Evolutionary conservation across 768 basidiomycete species (phyloP).

Genomic region (Serendipita vermifera): DNA sequence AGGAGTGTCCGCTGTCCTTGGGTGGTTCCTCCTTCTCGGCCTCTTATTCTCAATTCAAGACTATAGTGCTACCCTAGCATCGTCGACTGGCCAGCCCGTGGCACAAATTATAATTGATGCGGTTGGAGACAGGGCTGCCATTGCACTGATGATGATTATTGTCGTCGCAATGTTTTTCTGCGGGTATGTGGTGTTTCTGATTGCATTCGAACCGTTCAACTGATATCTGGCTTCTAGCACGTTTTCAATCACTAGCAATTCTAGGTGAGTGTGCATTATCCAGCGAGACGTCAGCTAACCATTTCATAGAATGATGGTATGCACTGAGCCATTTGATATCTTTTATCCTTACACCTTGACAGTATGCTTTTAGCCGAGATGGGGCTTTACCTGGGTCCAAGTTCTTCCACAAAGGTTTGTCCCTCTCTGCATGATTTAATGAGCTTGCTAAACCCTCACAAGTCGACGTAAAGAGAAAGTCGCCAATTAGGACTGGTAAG

Average conservation of each 20-base stretch:
- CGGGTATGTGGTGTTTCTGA: constrained; percentile 29
- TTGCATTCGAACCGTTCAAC: neutral
- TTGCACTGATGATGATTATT: constrained; percentile 60
- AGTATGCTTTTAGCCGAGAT: constrained; percentile 65
- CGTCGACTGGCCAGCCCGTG: constrained; percentile 53
- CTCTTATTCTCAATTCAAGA: constrained; percentile 70
- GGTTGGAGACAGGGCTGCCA: constrained; percentile 59
- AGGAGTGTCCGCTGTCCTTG: constrained; percentile 55
- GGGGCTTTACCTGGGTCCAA: constrained; percentile 55
- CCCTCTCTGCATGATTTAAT: no score
- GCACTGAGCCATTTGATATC: neutral
- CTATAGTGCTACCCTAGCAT: constrained; percentile 38
- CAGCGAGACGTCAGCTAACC: no score
- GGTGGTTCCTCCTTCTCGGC: constrained; percentile 62
- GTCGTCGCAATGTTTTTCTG: constrained; percentile 67
- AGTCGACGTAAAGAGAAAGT: constrained; percentile 45
- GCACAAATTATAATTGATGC: constrained; percentile 69
- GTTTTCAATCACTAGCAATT: constrained; percentile 68
- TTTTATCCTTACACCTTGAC: neutral
- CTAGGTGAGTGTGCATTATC: no score
- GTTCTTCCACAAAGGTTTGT: constrained; percentile 53
- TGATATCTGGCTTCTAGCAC: constrained; percentile 29
- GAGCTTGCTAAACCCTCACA: no score
- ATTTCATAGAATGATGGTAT: constrained; percentile 57
- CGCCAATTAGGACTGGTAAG: constrained; percentile 55